Percentiles rank a stretch among this genome's conserved stretches.
Conservation (phyloP, 106 monocot species). For the Apostasia shenzhenica region DNA sequence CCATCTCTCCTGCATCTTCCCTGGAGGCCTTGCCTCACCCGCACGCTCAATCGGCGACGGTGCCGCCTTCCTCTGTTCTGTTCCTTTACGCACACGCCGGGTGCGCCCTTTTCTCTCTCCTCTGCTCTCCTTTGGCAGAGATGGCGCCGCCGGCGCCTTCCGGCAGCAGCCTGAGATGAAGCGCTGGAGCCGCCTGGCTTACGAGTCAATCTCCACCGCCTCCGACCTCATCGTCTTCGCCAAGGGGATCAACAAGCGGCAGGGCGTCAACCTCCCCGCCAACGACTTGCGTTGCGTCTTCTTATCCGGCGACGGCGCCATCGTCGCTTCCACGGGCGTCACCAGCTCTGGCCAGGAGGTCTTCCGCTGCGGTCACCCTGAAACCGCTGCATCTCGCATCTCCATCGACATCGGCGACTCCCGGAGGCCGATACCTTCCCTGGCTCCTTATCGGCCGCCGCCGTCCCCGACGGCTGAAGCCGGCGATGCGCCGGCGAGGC, state of each 20-base stretch:
- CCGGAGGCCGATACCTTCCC: constrained; percentile 21
- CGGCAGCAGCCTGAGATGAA: constrained; percentile 15
- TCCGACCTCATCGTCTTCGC: constrained; percentile 74
- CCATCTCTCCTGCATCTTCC: constrained; percentile 49
- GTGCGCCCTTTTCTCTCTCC: constrained; percentile 31
- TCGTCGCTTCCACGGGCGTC: constrained; percentile 19
- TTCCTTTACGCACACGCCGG: constrained; percentile 28
- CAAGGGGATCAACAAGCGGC: constrained; percentile 60
- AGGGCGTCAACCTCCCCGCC: constrained; percentile 17
- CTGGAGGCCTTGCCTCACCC: constrained; percentile 25
- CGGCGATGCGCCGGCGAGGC: not conserved
- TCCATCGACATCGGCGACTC: constrained; percentile 18
- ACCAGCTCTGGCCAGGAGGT: constrained; percentile 68
- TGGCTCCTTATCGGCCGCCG: constrained; percentile 32
- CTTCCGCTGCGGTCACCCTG: constrained; percentile 59
- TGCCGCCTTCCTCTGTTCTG: constrained; percentile 29
- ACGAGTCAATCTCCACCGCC: constrained; percentile 47
- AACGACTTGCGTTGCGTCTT: constrained; percentile 45
- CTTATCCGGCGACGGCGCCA: not conserved
- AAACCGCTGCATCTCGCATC: not conserved
- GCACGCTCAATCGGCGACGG: constrained; percentile 23
- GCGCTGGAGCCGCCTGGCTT: constrained; percentile 46
- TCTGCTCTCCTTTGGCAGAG: not conserved
- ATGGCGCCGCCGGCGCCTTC: not conserved
- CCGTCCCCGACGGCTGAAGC: not conserved